Base-by-base conservation (phyloP, 495 filamentous ascomycete genomes). In the Lichenothelia convexa region DNA sequence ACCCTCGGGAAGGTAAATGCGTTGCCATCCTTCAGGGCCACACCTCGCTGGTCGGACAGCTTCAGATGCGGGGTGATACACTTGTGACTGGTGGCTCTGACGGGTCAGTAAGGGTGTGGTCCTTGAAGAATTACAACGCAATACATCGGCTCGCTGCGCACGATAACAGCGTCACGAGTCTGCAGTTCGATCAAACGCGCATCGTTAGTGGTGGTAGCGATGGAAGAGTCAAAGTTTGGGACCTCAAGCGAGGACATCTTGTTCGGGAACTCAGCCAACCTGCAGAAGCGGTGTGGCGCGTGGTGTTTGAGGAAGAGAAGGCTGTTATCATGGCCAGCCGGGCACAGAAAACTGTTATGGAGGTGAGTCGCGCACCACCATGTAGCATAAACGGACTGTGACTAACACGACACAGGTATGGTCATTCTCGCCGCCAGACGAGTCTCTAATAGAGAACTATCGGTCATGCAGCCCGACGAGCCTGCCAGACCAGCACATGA, bases 291-390 rank as follows among this genome's bases (percentile, higher is more conserved):
- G 89, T 97, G 2, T 97, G 89, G 89, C 68, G 91, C 34, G 89
- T 95, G 19, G 91, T 89, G 1, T 95, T 97, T 53, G 89, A 97
- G 53, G 86, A 92, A 34, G 91, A 97, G 57, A 94, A 93, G 51
- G 87, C 84, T 36, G 85, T 97, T 13, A 85, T 94, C 24, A 85
- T 97, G 71, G 87, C 89, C 2, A 76, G 76, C 45, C 68, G 89
- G 39, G 70, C 68, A 18, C 71, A 70, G 32, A 69, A 81, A 37
- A 95, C 91, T 1, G 78, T 94, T 38, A 97, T 97, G 89, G 89
- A 97, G 77, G 89, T 93, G 54, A 64, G 63, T 49, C 31, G 34
- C 16, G 2, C 35, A 15, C n/a, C 2, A 16, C 21, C 3, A 8
- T 33, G n/a, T 31, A 13, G 2, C 9, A 11, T 11, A 29, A 29